These are phyloP conservation scores for Zopfia rhizophila DNA, from an alignment of 2,329 filamentous ascomycete genomes.

Conservation along the genomic window DNA sequence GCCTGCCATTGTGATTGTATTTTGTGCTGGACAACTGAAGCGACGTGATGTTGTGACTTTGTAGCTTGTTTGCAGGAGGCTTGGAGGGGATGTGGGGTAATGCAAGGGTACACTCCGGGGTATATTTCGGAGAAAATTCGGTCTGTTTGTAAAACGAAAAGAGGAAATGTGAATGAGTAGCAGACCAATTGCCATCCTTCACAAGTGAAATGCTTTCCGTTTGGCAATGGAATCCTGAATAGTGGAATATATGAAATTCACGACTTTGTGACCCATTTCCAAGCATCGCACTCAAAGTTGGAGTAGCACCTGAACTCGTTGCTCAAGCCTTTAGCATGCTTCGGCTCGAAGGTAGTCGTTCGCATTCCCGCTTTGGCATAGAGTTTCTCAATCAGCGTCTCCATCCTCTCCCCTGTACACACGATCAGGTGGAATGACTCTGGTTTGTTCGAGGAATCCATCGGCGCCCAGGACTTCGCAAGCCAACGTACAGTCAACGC, in stretches of 20 bases:
- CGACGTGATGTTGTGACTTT: conserved; percentile 33
- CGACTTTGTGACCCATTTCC: conserved; percentile 46
- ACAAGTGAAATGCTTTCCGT: background rate
- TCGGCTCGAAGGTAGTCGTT: conserved; percentile 74
- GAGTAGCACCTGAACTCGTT: conserved; percentile 86
- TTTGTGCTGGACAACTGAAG: conserved; percentile 22
- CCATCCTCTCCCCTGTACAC: conserved; percentile 83
- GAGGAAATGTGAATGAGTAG: background rate
- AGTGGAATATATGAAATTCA: too few species aligned
- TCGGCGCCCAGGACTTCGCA: conserved; percentile 59
- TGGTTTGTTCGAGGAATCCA: conserved; percentile 28
- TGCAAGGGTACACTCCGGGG: background rate
- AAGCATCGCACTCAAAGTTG: conserved; percentile 73
- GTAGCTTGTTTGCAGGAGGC: conserved; percentile 22
- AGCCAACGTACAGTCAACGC: conserved; percentile 82
- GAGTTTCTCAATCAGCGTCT: conserved; percentile 70
- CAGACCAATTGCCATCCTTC: background rate
- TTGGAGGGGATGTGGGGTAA: conserved; percentile 16
- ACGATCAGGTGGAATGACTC: conserved; percentile 64
- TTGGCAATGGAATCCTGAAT: too few species aligned
- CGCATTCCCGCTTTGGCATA: conserved; percentile 71
- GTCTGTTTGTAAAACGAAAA: background rate
- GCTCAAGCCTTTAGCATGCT: conserved; percentile 77
- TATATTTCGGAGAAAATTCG: background rate
- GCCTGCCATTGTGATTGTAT: conserved; percentile 64